These are phyloP conservation scores for Beauveria rudraprayagi DNA, from an alignment of 2,329 filamentous ascomycete species.

Conservation along the genomic window DNA sequence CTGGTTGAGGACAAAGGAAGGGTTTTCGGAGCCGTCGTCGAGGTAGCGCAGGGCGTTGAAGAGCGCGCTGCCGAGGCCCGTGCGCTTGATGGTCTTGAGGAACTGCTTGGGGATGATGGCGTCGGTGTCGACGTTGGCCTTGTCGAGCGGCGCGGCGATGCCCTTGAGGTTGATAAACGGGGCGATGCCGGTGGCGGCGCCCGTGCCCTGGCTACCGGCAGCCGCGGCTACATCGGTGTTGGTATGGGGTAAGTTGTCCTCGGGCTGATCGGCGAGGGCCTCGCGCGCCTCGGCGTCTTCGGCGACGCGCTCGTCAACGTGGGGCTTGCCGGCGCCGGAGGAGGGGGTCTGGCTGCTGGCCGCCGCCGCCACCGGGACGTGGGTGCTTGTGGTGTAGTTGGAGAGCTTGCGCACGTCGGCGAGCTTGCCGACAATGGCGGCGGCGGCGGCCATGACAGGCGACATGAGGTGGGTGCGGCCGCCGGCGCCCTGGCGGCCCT, in stretches of 20 bases:
- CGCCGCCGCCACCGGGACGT: conserved; percentile 43
- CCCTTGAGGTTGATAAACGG: conserved; percentile 81
- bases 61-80: conserved; percentile 78
- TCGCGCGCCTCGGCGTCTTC: conserved; percentile 46
- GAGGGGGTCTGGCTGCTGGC: conserved; percentile 27
- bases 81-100: conserved; percentile 97
- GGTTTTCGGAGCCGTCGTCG: conserved; percentile 63
- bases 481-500: conserved; percentile 86
- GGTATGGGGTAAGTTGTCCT: conserved; percentile 57
- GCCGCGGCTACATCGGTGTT: conserved; percentile 42
- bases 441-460: conserved; percentile 90
- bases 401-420: conserved; percentile 81
- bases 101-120: conserved; percentile 99
- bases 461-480: conserved; percentile 95
- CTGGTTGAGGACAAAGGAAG: conserved; percentile 82
- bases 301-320: conserved; percentile 45
- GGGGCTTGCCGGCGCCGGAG: conserved; percentile 32
- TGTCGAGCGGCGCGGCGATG: conserved; percentile 78
- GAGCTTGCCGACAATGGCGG: conserved; percentile 82
- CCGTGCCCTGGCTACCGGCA: conserved; percentile 27
- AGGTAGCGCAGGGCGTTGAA: conserved; percentile 82
- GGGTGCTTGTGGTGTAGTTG: conserved; percentile 47
- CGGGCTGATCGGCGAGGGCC: conserved; percentile 47
- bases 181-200: conserved; percentile 56
- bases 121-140: conserved; percentile 93